Conservation (phyloP, 805 yeast genomes). For the Suhomyces sp. region DNA sequence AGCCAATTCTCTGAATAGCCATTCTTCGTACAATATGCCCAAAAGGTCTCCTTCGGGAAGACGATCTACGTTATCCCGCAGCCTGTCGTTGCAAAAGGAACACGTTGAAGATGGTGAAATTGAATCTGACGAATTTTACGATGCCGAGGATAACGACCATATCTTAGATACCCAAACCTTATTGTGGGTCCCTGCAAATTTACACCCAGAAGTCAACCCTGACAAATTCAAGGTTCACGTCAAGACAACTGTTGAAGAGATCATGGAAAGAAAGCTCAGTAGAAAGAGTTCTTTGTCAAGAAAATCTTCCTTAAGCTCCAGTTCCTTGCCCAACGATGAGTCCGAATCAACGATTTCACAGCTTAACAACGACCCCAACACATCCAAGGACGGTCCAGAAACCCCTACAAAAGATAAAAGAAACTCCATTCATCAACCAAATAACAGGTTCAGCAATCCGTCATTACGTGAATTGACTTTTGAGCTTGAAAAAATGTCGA, state of each 20-base stretch:
- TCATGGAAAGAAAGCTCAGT: slow-evolving; percentile 38
- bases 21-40: neutral
- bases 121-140: slow-evolving; percentile 14
- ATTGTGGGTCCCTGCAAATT: slow-evolving; percentile 93
- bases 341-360: slow-evolving; percentile 1
- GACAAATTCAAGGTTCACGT: slow-evolving; percentile 74
- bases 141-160: slow-evolving; percentile 20
- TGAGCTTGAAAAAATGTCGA: slow-evolving; percentile 72
- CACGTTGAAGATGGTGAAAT: slow-evolving; percentile 2
- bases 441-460: slow-evolving; percentile 42
- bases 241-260: slow-evolving; percentile 53
- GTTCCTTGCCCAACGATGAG: neutral
- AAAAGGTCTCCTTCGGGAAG: slow-evolving; percentile 3
- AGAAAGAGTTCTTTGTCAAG: slow-evolving; percentile 25
- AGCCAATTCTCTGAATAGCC: neutral
- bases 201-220: slow-evolving; percentile 95
- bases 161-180: slow-evolving; percentile 38
- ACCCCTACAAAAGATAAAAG: slow-evolving; percentile 3
- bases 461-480: slow-evolving; percentile 68
- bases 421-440: slow-evolving; percentile 5
- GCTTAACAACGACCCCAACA: neutral
- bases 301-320: slow-evolving; percentile 12
- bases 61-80: slow-evolving; percentile 7
- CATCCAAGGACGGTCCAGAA: neutral
- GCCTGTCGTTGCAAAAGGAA: slow-evolving; percentile 5